Conservation (phyloP, 1,284 basidiomycete genomes). For the Ustilago curta region DNA sequence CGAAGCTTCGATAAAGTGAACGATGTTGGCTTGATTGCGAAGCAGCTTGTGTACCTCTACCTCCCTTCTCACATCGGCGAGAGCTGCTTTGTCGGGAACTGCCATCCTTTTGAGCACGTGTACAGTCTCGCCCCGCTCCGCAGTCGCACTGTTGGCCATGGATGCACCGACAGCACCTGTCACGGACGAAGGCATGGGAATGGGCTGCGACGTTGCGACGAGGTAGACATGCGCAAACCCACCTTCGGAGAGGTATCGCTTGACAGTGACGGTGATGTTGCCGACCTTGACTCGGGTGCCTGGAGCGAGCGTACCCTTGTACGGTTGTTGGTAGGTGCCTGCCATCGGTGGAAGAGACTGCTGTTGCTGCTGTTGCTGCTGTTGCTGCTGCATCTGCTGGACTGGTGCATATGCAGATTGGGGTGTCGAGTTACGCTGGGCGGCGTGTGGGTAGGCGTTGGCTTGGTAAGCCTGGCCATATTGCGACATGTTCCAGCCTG, state of each 20-base stretch:
- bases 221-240: slow-evolving; percentile 99
- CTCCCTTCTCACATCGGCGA: slow-evolving; percentile 95
- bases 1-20: slow-evolving; percentile 89
- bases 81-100: slow-evolving; percentile 87
- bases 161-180: slow-evolving; percentile 35
- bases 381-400: slow-evolving; percentile 29
- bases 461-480: slow-evolving; percentile 37
- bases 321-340: slow-evolving; percentile 41
- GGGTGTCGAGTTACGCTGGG: slow-evolving; percentile 11
- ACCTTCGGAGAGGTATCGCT: slow-evolving; percentile 92
- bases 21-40: slow-evolving; percentile 90
- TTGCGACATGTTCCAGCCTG: slow-evolving; percentile 36
- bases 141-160: slow-evolving; percentile 38
- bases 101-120: slow-evolving; percentile 98
- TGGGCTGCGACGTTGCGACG: slow-evolving; percentile 84
- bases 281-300: slow-evolving; percentile 92
- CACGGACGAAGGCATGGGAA: slow-evolving; percentile 70
- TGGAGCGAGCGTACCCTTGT: slow-evolving; percentile 66
- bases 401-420: slow-evolving; percentile 26
- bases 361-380: slow-evolving; percentile 32
- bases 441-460: slow-evolving; percentile 19
- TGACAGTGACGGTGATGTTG: slow-evolving; percentile 85
- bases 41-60: slow-evolving; percentile 96
- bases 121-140: slow-evolving; percentile 74
- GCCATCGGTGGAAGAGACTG: slow-evolving; percentile 17